Percentiles rank a stretch among this genome's conserved stretches.
Conservation (phyloP, 2,329 filamentous ascomycete species). For the Arthrobotrys conoides region DNA sequence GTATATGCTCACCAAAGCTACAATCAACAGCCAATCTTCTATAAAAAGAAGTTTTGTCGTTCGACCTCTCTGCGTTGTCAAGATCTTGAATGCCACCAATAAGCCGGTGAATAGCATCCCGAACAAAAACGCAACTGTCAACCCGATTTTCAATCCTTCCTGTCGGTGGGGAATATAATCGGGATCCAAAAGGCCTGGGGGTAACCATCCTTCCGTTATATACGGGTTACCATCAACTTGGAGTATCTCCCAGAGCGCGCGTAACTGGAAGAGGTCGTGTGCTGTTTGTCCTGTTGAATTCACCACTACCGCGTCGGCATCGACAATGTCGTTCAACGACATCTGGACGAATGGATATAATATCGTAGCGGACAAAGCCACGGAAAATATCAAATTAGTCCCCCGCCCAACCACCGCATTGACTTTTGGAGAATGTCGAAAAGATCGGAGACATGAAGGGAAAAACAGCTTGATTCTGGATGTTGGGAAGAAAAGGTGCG, state of each 20-base stretch:
- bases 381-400: constrained; percentile 36
- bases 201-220: constrained; percentile 44
- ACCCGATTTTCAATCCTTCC: constrained; percentile 45
- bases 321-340: constrained; percentile 45
- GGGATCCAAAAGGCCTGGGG: constrained; percentile 35
- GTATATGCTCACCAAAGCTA: constrained; percentile 37
- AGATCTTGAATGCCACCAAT: constrained; percentile 44
- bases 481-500: constrained; percentile 42
- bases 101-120: constrained; percentile 42
- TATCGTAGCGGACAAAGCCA: constrained; percentile 3
- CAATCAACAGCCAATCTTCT: constrained; percentile 54
- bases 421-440: constrained; percentile 12
- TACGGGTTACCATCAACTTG: constrained; percentile 53
- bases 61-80: constrained; percentile 55
- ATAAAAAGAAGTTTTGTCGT: constrained; percentile 34
- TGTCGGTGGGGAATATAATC: constrained; percentile 42
- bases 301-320: constrained; percentile 30
- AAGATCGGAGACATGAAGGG: constrained; percentile 36
- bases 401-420: constrained; percentile 56
- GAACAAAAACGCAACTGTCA: constrained; percentile 48
- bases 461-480: background rate
- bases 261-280: constrained; percentile 39
- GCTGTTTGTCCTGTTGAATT: constrained; percentile 56
- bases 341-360: constrained; percentile 24
- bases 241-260: constrained; percentile 47